A percentile compares a stretch with the other conserved stretches of the same genome.
Conservation (phyloP, 495 filamentous ascomycete genomes). For the Neurospora tetrasperma region DNA sequence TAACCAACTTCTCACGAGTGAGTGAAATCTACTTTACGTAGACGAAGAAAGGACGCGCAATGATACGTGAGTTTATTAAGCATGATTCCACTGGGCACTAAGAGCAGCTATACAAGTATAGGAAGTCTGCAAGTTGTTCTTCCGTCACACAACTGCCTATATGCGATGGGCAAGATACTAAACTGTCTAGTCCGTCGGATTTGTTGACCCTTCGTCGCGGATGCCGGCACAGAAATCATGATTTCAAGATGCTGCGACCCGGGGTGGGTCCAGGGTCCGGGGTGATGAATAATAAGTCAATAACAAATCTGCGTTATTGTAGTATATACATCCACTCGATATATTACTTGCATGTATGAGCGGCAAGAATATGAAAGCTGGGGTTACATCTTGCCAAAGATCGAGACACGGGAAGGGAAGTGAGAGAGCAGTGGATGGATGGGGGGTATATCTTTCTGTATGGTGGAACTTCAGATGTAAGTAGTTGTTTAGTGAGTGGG, state of each 20-base stretch:
- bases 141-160: too few relatives aligned
- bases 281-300: neutral
- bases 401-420: neutral
- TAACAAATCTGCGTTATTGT: neutral
- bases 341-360: neutral
- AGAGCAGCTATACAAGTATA: too few relatives aligned
- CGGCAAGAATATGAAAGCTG: neutral
- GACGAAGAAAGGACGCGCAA: neutral
- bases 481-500: too few relatives aligned
- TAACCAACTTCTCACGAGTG: too few relatives aligned
- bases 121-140: too few relatives aligned
- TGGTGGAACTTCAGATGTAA: neutral
- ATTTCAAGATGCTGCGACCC: neutral
- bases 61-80: too few relatives aligned
- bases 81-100: too few relatives aligned
- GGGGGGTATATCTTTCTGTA: neutral
- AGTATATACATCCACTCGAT: neutral
- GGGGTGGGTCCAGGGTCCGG: neutral
- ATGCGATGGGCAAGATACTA: too few relatives aligned
- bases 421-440: neutral
- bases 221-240: neutral
- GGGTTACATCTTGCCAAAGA: neutral
- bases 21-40: neutral
- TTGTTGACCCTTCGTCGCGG: neutral
- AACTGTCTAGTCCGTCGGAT: too few relatives aligned